Base-by-base conservation (phyloP, 129 eudicot genomes). In the Heracleum sosnowskyi region DNA sequence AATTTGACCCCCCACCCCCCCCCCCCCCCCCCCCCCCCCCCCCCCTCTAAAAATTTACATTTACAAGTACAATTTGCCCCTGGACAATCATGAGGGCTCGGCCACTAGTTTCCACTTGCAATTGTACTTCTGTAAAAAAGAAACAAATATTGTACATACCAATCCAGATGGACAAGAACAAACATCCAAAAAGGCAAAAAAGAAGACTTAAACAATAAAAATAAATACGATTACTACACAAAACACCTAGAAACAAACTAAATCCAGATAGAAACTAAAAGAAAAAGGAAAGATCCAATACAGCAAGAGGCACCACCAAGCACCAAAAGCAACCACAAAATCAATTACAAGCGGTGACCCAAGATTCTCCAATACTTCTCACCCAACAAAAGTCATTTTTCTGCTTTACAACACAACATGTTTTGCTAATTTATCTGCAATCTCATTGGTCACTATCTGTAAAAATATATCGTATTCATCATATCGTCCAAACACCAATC, bases 261-360 rank as follows among this genome's bases (percentile, higher is more conserved):
- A n/a, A 60, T 60, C 68, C 68, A 60, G 33, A 60, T n/a, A 60
- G 34, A 60, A 51, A 60, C 33, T 60, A 60, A 60, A n/a, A 60
- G 16, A 10, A 26, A 55, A 60, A 60, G 68, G 15, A 60, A 60
- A 60, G 68, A 60, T 60, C 68, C 68, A 60, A 60, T 33, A 60
- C 68, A 60, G 68, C 68, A 60, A 60, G 16, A 0, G 33, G 68
- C 33, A 60, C 68, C 68, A 60, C 68, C 68, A n/a, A 60, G 68
- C 68, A n/a, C 64, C 64, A 57, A 57, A 57, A 57, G 64, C 64
- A 60, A 60, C 68, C 68, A 60, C 68, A 60, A 26, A 60, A 60
- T 60, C 26, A 17, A 60, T 60, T 60, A 60, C 68, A 60, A n/a
- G 34, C 68, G 16, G 68, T 60, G 68, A 60, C 11, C 68, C 33